phyloP scores from a whole-genome alignment of 2,329 filamentous ascomycete species.

The Scleromitrula shiraiana region DNA sequence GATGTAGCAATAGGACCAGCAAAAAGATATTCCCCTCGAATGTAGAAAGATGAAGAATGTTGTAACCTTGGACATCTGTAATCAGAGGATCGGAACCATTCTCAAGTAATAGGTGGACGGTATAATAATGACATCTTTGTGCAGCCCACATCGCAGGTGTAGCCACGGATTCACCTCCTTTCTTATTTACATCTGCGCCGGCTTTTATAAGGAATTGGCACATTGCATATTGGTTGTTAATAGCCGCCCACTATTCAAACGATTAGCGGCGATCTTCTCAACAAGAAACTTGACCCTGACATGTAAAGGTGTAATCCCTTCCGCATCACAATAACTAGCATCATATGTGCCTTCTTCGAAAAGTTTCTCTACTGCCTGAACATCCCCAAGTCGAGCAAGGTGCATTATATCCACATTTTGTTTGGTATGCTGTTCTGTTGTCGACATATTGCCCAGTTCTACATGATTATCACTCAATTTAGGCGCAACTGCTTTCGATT shows the following conservation, averaged over 20 bases:
- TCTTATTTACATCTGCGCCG: constrained; percentile 79
- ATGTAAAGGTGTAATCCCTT: constrained; percentile 93
- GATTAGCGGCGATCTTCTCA: background rate
- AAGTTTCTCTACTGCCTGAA: constrained; percentile 78
- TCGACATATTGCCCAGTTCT: constrained; percentile 28
- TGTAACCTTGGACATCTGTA: constrained; percentile 93
- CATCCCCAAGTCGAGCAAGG: constrained; percentile 79
- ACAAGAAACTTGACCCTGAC: constrained; percentile 42
- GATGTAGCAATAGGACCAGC: constrained; percentile 81
- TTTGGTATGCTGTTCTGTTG: constrained; percentile 16
- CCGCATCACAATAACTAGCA: constrained; percentile 76
- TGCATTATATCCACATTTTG: constrained; percentile 87
- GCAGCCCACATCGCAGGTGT: constrained; percentile 96
- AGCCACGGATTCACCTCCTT: constrained; percentile 89
- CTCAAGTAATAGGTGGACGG: constrained; percentile 84
- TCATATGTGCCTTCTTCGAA: constrained; percentile 77
- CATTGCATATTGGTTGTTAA: constrained; percentile 97
- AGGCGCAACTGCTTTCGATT: constrained; percentile 44
- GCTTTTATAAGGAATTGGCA: constrained; percentile 86
- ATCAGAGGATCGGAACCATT: constrained; percentile 88
- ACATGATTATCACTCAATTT: constrained; percentile 41
- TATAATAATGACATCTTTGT: constrained; percentile 93
- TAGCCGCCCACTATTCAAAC: constrained; percentile 79
- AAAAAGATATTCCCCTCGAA: constrained; percentile 94
- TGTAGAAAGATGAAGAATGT: constrained; percentile 92